phyloP scores from a whole-genome alignment of 1,139 yeast species.

The Debaryomyces sp. region DNA sequence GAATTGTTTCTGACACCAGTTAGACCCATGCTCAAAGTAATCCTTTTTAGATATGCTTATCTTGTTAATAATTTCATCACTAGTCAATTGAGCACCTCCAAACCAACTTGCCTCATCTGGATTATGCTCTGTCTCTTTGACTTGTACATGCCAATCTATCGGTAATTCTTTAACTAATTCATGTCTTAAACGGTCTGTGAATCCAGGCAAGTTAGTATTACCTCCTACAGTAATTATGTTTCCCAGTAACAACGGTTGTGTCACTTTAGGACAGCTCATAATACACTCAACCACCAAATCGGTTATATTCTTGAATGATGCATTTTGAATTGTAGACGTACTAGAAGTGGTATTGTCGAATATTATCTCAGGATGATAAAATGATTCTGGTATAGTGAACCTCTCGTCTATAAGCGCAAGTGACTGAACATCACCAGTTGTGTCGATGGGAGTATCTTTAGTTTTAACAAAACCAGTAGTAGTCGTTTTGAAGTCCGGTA shows the following conservation, averaged over 20 bases:
- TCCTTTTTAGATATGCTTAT: conserved; percentile 74
- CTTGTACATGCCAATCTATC: conserved; percentile 62
- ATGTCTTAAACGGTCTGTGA: conserved; percentile 56
- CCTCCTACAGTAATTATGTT: conserved; percentile 88
- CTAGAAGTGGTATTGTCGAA: conserved; percentile 41
- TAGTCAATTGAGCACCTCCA: conserved; percentile 53
- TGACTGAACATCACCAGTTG: conserved; percentile 57
- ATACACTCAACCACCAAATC: conserved; percentile 77
- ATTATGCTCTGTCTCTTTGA: conserved; percentile 25
- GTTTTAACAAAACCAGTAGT: conserved; percentile 61
- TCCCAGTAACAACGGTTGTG: conserved; percentile 76
- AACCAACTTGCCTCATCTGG: conserved; percentile 40
- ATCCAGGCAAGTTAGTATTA: conserved; percentile 69
- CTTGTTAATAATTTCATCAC: conserved; percentile 52
- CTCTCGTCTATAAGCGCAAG: conserved; percentile 78
- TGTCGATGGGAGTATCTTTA: conserved; percentile 13
- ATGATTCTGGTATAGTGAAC: conserved; percentile 82
- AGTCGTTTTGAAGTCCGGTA: conserved; percentile 87
- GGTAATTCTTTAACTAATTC: conserved; percentile 72
- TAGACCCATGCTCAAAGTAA: conserved; percentile 83
- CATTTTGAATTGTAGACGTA: conserved; percentile 37
- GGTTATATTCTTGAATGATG: conserved; percentile 72
- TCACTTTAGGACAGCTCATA: conserved; percentile 69
- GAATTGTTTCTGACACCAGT: conserved; percentile 76
- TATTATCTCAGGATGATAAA: conserved; percentile 80